Base-by-base conservation (phyloP, 2,329 filamentous ascomycete species). In the Penicillium sp. region DNA sequence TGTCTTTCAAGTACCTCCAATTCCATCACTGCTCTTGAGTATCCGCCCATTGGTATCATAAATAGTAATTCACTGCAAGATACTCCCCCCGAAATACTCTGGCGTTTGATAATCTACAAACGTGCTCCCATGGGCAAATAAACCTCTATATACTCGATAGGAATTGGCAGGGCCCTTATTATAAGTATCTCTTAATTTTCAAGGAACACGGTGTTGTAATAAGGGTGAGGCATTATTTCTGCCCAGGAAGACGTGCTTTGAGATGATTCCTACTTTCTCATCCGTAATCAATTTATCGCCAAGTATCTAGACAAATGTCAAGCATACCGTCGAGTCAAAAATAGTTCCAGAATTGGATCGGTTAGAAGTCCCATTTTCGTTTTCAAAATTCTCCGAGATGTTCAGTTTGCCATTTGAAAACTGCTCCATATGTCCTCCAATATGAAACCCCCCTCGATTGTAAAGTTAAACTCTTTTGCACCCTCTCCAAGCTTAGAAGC, bases 281-380 rank as follows among this genome's bases (percentile, higher is more conserved):
- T 45, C 42, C 31, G 42, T 14, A 7, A 31, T 19, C 10, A 31
- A 31, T 13, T 16, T 21, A n/a, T 24, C 21, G 13, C n/a, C 4
- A 13, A 43, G 9, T 18, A 16, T 43, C 9, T 29, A 44, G 40
- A 10, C 23, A 10, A 16, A 28, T 16, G 10, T 28, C 19, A 11
- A 16, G 11, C 40, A 10, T 44, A 44, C 40, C 40, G 24, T 18
- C 10, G 39, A 24, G 2, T 13, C 21, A 26, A 21, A 18, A 14
- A 36, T 23, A 5, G 42, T 28, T 18, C n/a, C n/a, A n/a, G n/a
- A n/a, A n/a, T n/a, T n/a, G n/a, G n/a, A n/a, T n/a, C 53, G 29
- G 52, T 56, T 7, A 52, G 23, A 23, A 56, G 29, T 13, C 49
- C 53, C 28, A 56, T 52, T 9, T 56, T 56, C 4, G 49, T 45